Evolutionary conservation across 192 early-diverging fungal genomes (phyloP), one percentile per base, ranked within the genome.

Genomic region (Linnemannia exigua): DNA sequence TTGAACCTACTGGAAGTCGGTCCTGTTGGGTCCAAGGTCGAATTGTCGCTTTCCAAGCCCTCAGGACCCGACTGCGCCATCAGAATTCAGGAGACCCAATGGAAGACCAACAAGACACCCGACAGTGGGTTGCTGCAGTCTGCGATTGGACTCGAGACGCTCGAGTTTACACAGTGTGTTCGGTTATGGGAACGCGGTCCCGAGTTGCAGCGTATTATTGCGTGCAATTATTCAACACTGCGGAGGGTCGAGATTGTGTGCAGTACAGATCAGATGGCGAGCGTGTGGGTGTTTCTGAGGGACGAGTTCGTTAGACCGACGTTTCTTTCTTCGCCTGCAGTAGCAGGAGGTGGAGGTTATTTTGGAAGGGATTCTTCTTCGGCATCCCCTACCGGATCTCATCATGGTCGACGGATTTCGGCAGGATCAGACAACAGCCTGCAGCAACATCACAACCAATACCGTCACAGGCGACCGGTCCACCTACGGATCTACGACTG

Each of bases 161-260:
- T 72, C 35, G 46, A 63, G 5, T 19, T 63, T 19, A 58, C 71
- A 2, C 36, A 71, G 41, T 82, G 80, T 28, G 28, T 67, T 12
- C 51, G 58, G 25, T 0, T 83, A 25, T 83, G 81, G 81, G 63
- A 74, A 7, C 58, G 68, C 1, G 36, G 46, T 0, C 69, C 73
- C 8, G 46, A 20, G 36, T 15, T 83, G 35, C 81, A 77, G 19
- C 20, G 54, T 7, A 61, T 83, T 28, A 38, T 83, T 22, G 61
- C n/a, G 50, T 77, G 74, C 19, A 83, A 83, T n/a, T 67, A 73
- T 17, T 52, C 25, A 37, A 48, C 81, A 0, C 50, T 83, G n/a
- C 41, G 46, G 50, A 77, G 28, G 25, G 11, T 83, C 33, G 81
- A 77, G 50, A 16, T 83, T 19, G 50, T 61, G 3, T 83, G 81